Base-by-base conservation (phyloP, 495 filamentous ascomycete species). In the Aspergillus sclerotioniger region DNA sequence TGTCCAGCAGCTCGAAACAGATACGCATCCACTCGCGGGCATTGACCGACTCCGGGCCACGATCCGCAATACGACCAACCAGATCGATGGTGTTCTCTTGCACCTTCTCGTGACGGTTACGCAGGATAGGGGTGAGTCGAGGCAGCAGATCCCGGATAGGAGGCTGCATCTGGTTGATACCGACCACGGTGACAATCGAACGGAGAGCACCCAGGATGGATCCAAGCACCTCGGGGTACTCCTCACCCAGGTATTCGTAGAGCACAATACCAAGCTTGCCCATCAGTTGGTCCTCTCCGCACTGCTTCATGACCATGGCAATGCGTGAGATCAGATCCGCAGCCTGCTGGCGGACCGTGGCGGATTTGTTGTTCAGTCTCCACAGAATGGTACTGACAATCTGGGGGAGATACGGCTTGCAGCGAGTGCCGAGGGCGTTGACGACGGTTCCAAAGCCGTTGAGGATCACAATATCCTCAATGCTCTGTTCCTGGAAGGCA, bases 21-120 rank as follows among this genome's bases (percentile, higher is more conserved):
- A 99, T 99, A 64, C 95, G 85, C 95, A 99, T 98, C 95, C 95
- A 98, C 72, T 99, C 95, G 67, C 94, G 85, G 15, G 95, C 92
- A 67, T 95, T 96, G 66, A 99, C 95, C 52, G 86, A 90, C 68
- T 98, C 93, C 8, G 95, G 91, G 12, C 94, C 95, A 62, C 95
- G 89, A 71, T 99, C 95, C 41, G 95, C 95, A 64, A 98, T 98
- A 80, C 95, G 94, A 61, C 95, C 95, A 45, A 99, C 94, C 5
- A 99, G 81, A 69, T 99, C 95, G 65, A 99, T 98, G n/a, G 94
- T 96, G 73, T 99, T 99, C 64, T 99, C 95, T 71, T 99, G 95
- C 41, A 99, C 95, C 74, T 99, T 99, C 71, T 99, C 95, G 79
- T 99, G 95, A 48, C 95, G 90, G 75, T 99, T 99, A 54, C 95